Percentiles rank a stretch among this genome's conserved stretches.
Evolutionary conservation across 345 rosid genomes (phyloP).

Genomic region (Gossypium raimondii): DNA sequence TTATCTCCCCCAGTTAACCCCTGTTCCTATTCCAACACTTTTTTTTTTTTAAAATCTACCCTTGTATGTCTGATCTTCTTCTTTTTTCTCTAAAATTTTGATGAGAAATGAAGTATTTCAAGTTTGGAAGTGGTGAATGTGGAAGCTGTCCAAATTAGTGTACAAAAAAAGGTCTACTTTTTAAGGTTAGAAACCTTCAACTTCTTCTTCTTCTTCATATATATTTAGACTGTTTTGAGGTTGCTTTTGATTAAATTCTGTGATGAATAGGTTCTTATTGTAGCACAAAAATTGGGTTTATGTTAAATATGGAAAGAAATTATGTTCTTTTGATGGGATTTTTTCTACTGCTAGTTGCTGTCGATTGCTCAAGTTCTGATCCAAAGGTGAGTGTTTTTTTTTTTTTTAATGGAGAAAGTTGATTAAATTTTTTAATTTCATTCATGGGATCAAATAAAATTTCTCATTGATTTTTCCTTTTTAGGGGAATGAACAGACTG

Average conservation of each 20-base stretch:
- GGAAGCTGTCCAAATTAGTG: background rate
- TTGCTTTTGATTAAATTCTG: background rate
- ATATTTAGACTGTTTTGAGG: background rate
- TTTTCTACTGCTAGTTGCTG: slow-evolving; percentile 32
- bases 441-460: background rate
- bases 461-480: slow-evolving; percentile 9
- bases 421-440: background rate
- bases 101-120: background rate
- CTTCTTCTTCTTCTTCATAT: background rate
- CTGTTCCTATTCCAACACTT: too few species aligned
- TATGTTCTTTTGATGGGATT: slow-evolving; percentile 29
- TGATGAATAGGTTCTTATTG: slow-evolving; percentile 19
- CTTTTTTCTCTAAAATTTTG: background rate
- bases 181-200: slow-evolving; percentile 13
- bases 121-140: background rate
- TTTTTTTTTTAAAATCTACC: background rate
- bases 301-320: slow-evolving; percentile 35
- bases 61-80: background rate
- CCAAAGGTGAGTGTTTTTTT: slow-evolving; percentile 35
- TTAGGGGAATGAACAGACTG: slow-evolving; percentile 23
- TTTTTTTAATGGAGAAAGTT: background rate
- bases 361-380: slow-evolving; percentile 27
- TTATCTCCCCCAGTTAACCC: too few species aligned
- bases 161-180: background rate
- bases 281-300: slow-evolving; percentile 25